A percentile compares a stretch with the other conserved stretches of the same genome.
Evolutionary conservation across 192 early-diverging fungal genomes (phyloP).

Genomic region (Hyaloraphidium curvatum): DNA sequence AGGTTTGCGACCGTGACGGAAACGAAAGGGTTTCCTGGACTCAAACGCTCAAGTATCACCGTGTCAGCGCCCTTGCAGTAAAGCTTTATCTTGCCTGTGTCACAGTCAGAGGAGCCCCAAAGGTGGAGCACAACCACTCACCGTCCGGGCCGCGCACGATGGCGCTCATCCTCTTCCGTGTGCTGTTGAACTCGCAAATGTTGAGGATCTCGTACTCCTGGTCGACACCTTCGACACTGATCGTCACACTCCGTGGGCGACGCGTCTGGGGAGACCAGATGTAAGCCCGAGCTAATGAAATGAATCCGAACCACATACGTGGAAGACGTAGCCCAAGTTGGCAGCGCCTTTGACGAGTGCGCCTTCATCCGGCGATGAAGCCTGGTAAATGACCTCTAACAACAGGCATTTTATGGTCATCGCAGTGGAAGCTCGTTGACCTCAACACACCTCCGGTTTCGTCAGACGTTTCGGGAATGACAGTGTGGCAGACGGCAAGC

Average conservation of each 20-base stretch:
- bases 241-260: conserved; percentile 26
- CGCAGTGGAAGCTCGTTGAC: too few relatives aligned
- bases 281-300: neutral
- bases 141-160: conserved; percentile 75
- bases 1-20: conserved; percentile 45
- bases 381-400: conserved; percentile 83
- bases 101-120: neutral
- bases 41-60: conserved; percentile 81
- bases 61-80: conserved; percentile 98
- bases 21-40: conserved; percentile 46
- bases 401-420: too few relatives aligned
- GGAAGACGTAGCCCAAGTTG: conserved; percentile 44
- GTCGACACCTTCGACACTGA: conserved; percentile 17
- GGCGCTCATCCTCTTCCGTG: conserved; percentile 95
- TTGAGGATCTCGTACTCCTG: conserved; percentile 81
- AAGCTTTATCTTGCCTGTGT: conserved; percentile 34
- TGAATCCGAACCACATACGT: conserved; percentile 11
- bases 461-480: conserved; percentile 67
- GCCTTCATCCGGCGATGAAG: conserved; percentile 91
- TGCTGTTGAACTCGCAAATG: conserved; percentile 96
- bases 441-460: conserved; percentile 12
- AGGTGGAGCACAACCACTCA: neutral
- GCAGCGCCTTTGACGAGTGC: conserved; percentile 67
- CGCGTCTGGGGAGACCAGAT: conserved; percentile 20
- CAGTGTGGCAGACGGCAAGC: conserved; percentile 89